These are phyloP conservation scores for Anisodus tanguticus DNA, from an alignment of 257 asterid genomes.

Conservation along the genomic window DNA sequence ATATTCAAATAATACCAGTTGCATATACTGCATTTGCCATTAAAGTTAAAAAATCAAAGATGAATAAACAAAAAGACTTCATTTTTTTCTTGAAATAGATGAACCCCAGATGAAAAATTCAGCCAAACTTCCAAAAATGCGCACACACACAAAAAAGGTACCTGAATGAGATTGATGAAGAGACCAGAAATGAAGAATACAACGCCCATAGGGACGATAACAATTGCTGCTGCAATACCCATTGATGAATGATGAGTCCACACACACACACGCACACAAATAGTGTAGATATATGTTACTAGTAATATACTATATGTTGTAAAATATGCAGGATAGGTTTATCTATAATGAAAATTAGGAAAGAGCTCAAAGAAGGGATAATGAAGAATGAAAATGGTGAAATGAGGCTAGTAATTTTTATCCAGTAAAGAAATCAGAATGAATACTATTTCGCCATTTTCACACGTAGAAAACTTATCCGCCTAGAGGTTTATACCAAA, in stretches of 20 bases:
- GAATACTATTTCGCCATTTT: too few relatives aligned
- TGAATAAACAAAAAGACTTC: neutral
- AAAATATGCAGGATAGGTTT: neutral
- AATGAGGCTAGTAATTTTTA: too few relatives aligned
- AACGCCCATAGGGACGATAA: slow-evolving; percentile 76
- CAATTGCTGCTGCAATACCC: slow-evolving; percentile 70
- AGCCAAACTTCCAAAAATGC: neutral
- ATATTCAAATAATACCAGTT: neutral
- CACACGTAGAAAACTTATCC: too few relatives aligned
- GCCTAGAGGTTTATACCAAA: too few relatives aligned
- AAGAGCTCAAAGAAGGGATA: neutral
- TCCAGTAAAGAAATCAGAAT: too few relatives aligned
- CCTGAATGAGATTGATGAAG: slow-evolving; percentile 80
- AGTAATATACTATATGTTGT: neutral
- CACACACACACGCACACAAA: neutral
- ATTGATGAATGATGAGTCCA: neutral
- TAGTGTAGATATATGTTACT: too few relatives aligned
- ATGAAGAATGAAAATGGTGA: too few relatives aligned
- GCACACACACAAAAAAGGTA: slow-evolving; percentile 24
- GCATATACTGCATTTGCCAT: neutral
- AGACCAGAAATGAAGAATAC: slow-evolving; percentile 90
- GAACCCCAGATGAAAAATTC: neutral
- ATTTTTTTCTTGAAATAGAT: neutral
- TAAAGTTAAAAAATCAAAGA: neutral
- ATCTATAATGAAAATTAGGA: neutral